Evolutionary conservation across 768 basidiomycete genomes (phyloP), one percentile per base, ranked within the genome.

Genomic region (Pisolithus microcarpus): DNA sequence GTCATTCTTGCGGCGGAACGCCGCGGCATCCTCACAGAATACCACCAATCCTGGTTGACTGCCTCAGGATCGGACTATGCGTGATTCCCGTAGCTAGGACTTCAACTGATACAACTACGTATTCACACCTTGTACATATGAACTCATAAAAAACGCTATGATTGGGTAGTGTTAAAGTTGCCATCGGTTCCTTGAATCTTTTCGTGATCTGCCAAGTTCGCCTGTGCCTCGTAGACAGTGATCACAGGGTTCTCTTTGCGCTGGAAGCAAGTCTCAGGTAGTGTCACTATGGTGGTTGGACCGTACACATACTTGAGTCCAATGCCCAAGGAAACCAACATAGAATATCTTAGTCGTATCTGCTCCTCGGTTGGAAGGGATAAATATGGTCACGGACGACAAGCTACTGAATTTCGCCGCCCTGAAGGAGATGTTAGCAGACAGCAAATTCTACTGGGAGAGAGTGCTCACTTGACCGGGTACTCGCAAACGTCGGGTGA

Each of bases 181-280:
- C 82, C 81, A 34, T 84, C 82, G 42, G 78, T 83, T n/a, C 90
- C 89, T 60, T 81, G 82, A 44, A 91, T 86, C 69, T 90, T 91
- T 53, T 82, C 76, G 57, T 95, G 93, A 63, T 95, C 93, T 1
- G 90, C 87, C 28, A 87, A 71, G 56, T 91, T 92, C 8, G 93
- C 87, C 56, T 87, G 85, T 0, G 87, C 70, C 66, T 96, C 93
- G 59, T 95, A 96, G 11, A 95, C 82, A 0, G 91, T 85, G 50
- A 94, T 78, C 37, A 90, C 76, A 1, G 92, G 89, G 53, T 84
- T 79, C 46, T 72, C 72, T 60, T 87, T 91, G 39, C 85, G 77
- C 90, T 94, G 58, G 13, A 38, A 48, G 38, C n/a, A 49, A 46
- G 40, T 56, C 24, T 42, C 23, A 52, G 23, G 30, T 16, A 34